Evolutionary conservation across 1,284 basidiomycete genomes (phyloP).

Genomic region (Xerocomus amazonicus): DNA sequence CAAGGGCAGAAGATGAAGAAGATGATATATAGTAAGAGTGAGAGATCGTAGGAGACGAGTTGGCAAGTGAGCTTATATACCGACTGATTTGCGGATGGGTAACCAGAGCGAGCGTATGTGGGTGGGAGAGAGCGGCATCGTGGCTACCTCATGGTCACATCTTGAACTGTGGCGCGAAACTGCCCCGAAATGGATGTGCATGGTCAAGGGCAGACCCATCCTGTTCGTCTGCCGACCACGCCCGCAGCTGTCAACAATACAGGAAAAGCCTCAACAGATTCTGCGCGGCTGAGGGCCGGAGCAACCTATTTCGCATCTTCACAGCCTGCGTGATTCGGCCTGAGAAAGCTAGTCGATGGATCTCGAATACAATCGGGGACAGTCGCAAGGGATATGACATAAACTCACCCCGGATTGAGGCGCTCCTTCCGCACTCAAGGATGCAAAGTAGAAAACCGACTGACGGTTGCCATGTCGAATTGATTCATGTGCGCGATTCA

Average conservation of each 20-base stretch:
- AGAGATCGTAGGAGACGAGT: constrained; percentile 15
- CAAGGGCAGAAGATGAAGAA: constrained; percentile 18
- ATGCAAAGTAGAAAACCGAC: constrained; percentile 7
- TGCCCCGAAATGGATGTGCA: constrained; percentile 29
- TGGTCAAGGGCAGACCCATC: constrained; percentile 29
- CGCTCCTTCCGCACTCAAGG: constrained; percentile 9
- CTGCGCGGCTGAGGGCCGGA: constrained; percentile 16
- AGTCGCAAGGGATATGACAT: constrained; percentile 20
- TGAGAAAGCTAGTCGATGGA: constrained; percentile 22
- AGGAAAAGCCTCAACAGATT: constrained; percentile 17
- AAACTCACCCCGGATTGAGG: constrained; percentile 19
- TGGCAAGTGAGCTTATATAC: constrained; percentile 31
- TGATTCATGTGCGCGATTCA: constrained; percentile 20
- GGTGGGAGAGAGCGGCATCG: constrained; percentile 34
- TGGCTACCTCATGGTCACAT: constrained; percentile 33
- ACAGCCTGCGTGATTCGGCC: constrained; percentile 23
- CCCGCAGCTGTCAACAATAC: constrained; percentile 15
- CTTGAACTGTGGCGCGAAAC: constrained; percentile 31
- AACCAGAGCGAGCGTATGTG: constrained; percentile 21
- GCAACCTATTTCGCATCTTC: constrained; percentile 27
- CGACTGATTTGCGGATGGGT: constrained; percentile 24
- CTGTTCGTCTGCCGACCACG: constrained; percentile 16
- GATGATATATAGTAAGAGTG: constrained; percentile 9
- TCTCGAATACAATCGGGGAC: constrained; percentile 17
- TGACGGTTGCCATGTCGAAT: constrained; percentile 27